phyloP scores from a whole-genome alignment of 2,329 filamentous ascomycete genomes.

The Aspergillus caelatus region DNA sequence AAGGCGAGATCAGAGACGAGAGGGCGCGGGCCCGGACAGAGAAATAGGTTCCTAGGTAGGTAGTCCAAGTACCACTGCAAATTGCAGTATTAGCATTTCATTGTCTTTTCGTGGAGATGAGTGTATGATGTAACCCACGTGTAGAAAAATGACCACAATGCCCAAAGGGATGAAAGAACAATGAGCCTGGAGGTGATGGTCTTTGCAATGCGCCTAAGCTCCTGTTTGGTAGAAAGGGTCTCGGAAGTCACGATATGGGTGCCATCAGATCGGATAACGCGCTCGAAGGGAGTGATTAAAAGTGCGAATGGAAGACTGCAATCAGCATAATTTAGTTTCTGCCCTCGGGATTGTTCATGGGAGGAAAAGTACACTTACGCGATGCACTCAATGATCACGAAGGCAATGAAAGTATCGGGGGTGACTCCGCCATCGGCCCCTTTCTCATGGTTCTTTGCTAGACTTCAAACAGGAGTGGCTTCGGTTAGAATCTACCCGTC shows the following conservation, averaged over 20 bases:
- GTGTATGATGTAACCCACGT: constrained; percentile 22
- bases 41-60: constrained; percentile 50
- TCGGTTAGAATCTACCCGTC: background rate
- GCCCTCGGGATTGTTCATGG: too few species aligned
- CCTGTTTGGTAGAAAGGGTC: constrained; percentile 42
- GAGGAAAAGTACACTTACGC: constrained; percentile 32
- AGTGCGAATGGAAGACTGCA: constrained; percentile 49
- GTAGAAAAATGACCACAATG: constrained; percentile 53
- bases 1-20: constrained; percentile 51
- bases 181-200: constrained; percentile 46
- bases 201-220: constrained; percentile 44
- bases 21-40: constrained; percentile 49
- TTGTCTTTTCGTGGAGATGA: background rate
- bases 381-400: constrained; percentile 51
- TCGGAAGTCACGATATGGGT: constrained; percentile 48
- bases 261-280: constrained; percentile 50
- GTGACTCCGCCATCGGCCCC: constrained; percentile 44
- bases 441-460: constrained; percentile 43
- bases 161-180: constrained; percentile 45
- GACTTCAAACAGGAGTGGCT: constrained; percentile 17
- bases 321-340: background rate
- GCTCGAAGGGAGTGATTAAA: constrained; percentile 50
- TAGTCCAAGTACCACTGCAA: constrained; percentile 49
- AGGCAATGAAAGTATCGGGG: constrained; percentile 51
- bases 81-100: background rate